These are phyloP conservation scores for Sphenostylis stenocarpa DNA, from an alignment of 306 rosid species.

Conservation along the genomic window DNA sequence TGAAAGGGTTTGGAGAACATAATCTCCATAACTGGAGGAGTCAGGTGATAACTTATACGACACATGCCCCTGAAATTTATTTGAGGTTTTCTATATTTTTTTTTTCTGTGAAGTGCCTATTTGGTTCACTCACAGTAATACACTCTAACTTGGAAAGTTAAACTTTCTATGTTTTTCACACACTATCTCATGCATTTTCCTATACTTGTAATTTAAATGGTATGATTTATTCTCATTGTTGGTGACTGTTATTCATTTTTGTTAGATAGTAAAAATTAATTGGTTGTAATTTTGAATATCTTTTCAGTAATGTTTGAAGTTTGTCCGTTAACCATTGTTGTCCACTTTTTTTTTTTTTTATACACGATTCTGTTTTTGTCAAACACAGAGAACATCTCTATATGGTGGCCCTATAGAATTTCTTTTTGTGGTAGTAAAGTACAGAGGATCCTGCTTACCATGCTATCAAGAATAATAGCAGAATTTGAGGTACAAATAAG, in stretches of 20 bases:
- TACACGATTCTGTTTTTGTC: constrained; percentile 13
- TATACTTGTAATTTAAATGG: constrained; percentile 17
- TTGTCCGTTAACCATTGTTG: constrained; percentile 12
- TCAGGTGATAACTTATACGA: constrained; percentile 59
- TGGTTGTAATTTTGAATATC: constrained; percentile 10
- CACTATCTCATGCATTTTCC: constrained; percentile 5
- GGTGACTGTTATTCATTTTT: constrained; percentile 8
- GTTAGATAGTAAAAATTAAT: constrained; percentile 11
- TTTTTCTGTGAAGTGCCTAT: background rate
- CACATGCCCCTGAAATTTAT: background rate
- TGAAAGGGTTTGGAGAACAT: constrained; percentile 97
- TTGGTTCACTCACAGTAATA: constrained; percentile 19
- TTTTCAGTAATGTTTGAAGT: constrained; percentile 21
- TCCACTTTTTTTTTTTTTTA: constrained; percentile 1
- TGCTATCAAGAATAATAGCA: constrained; percentile 59
- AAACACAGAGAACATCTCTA: constrained; percentile 80
- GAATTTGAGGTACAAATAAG: constrained; percentile 62
- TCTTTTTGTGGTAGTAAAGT: constrained; percentile 70
- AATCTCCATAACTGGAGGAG: constrained; percentile 93
- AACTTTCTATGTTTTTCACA: constrained; percentile 17
- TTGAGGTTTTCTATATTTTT: constrained; percentile 16
- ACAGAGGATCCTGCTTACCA: constrained; percentile 88
- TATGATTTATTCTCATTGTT: constrained; percentile 14
- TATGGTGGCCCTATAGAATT: constrained; percentile 95
- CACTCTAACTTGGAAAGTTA: background rate